These are phyloP conservation scores for Silene latifolia DNA, from an alignment of 148 eudicot genomes.

Conservation along the genomic window DNA sequence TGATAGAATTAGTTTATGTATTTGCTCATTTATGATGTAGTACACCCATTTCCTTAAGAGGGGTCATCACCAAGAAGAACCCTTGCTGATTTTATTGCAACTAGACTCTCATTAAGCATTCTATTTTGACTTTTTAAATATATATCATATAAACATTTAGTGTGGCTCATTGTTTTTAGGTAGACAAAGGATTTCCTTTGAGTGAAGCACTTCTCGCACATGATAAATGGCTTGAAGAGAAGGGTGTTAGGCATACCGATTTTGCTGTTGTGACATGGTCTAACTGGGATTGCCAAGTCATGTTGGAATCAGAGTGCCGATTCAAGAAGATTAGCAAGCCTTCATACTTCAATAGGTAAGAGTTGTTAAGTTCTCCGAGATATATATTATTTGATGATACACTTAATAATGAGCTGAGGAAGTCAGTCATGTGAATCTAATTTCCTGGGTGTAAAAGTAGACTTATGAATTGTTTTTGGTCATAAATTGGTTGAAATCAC, in stretches of 20 bases:
- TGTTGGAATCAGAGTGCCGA: constrained; percentile 98
- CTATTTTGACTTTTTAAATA: too few species aligned
- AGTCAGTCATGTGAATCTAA: neutral
- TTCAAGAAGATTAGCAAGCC: constrained; percentile 85
- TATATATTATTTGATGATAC: neutral
- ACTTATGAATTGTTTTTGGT: neutral
- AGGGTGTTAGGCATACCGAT: constrained; percentile 70
- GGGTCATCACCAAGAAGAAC: too few species aligned
- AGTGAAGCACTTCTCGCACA: constrained; percentile 84
- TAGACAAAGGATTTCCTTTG: constrained; percentile 82
- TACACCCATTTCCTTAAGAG: too few species aligned
- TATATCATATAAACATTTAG: neutral
- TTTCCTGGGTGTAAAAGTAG: too few species aligned
- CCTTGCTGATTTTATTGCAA: too few species aligned
- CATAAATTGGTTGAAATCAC: too few species aligned
- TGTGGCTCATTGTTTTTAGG: constrained; percentile 39
- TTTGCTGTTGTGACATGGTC: constrained; percentile 98
- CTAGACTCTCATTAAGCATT: too few species aligned
- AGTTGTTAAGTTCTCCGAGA: neutral
- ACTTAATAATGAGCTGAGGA: constrained; percentile 4
- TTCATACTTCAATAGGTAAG: constrained; percentile 72
- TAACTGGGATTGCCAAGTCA: constrained; percentile 88
- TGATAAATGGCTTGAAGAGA: constrained; percentile 91
- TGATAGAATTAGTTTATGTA: too few species aligned
- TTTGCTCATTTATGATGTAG: too few species aligned